Base-by-base conservation (phyloP, 257 asterid species). In the Nicotiana obtusifolia region DNA sequence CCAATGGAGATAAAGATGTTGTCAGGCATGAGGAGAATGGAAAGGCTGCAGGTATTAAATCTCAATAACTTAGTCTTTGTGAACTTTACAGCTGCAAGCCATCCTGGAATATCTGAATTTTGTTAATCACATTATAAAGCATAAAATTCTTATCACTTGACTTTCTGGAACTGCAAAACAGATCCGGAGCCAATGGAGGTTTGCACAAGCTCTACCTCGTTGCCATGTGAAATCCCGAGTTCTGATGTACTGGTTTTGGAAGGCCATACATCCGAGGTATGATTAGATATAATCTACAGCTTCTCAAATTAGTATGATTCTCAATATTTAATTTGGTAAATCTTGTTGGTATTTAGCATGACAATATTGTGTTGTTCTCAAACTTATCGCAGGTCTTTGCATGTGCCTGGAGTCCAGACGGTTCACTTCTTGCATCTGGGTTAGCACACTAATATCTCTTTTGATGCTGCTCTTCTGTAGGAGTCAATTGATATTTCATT, bases 361-460 rank as follows among this genome's bases (percentile, higher is more conserved):
- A 75, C 80, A 47, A 26, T 49, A 14, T 47, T 17, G 10, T 64
- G n/a, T 22, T 49, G 75, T 80, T 82, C 69, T 81, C 82, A 80
- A 77, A 60, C 67, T 66, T 80, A 67, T 87, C 83, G 60, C 92
- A 95, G 99, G 99, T 95, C 84, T 94, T 92, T 90, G 98, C 99
- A n/a, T 95, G 99, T 89, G 93, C 98, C 11, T 95, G 99, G 99
- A 93, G 94, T 83, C 97, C 99, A 49, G 71, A 88, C 44, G 97
- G 97, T 82, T 90, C 97, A 82, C 94, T 95, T 88, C 98, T 95
- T 88, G 99, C 99, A 81, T 92, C 99, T 81, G 99, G 99, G 99
- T 95, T 80, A 80, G 97, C 85, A 85, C 83, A 52, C 37, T 49
- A 75, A 33, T 49, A 75, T 75, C 52, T 49, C 26, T 26, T 60